Percentiles rank a stretch among this genome's conserved stretches.
phyloP scores from a whole-genome alignment of 495 filamentous ascomycete genomes.

The Aspergillus asperescens region DNA sequence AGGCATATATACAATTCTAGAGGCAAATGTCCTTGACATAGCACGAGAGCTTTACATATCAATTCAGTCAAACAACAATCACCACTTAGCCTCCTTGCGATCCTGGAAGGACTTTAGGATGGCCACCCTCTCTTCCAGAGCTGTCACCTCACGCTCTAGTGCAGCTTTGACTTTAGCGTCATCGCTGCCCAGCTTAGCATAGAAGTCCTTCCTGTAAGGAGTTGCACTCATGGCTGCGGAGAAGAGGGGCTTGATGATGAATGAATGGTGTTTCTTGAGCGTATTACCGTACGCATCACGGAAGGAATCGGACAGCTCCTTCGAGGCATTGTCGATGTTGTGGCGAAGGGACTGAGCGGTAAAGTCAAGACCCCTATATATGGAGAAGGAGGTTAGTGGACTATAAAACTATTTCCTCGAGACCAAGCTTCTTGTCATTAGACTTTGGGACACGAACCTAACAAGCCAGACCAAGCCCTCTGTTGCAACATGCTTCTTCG shows the following conservation, averaged over 20 bases:
- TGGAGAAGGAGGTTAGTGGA: neutral
- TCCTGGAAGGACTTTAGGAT: constrained; percentile 71
- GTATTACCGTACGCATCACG: constrained; percentile 74
- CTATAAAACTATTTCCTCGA: neutral
- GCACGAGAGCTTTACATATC: neutral
- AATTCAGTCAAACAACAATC: no score
- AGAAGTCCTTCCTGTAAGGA: constrained; percentile 89
- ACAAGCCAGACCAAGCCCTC: constrained; percentile 90
- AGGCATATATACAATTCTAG: constrained; percentile 11
- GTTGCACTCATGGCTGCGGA: constrained; percentile 85
- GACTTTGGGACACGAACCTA: constrained; percentile 53
- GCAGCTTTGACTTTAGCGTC: constrained; percentile 50
- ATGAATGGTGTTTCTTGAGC: constrained; percentile 84
- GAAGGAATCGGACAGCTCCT: constrained; percentile 85
- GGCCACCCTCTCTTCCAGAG: constrained; percentile 65
- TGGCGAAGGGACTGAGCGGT: constrained; percentile 75
- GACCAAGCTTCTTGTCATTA: neutral
- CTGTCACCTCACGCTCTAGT: constrained; percentile 63
- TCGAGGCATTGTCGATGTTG: constrained; percentile 58
- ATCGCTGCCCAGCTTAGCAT: constrained; percentile 72
- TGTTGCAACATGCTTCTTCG: constrained; percentile 74
- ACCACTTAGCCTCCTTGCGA: constrained; percentile 68
- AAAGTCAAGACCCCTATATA: constrained; percentile 81
- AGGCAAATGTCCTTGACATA: neutral
- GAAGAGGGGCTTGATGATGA: constrained; percentile 84